These are phyloP conservation scores for Microdochium nivale DNA, from an alignment of 2,329 filamentous ascomycete species.

Conservation along the genomic window DNA sequence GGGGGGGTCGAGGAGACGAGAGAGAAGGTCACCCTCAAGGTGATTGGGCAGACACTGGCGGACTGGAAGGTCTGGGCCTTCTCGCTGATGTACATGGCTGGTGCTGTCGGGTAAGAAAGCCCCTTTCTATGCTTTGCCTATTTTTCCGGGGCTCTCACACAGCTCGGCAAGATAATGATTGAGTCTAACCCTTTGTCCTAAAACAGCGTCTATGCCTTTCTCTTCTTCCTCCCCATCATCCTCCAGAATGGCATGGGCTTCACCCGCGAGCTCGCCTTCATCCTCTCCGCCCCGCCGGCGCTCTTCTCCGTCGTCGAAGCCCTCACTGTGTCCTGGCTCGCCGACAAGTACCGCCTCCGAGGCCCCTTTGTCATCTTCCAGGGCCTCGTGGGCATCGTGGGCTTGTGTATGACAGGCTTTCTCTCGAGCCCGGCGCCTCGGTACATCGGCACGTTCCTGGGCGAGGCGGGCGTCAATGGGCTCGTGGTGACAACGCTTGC, in stretches of 20 bases:
- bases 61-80: slow-evolving; percentile 14
- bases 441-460: slow-evolving; percentile 20
- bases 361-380: slow-evolving; percentile 11
- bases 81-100: slow-evolving; percentile 12
- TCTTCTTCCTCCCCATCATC: slow-evolving; percentile 15
- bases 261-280: slow-evolving; percentile 14
- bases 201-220: slow-evolving; percentile 25
- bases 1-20: slow-evolving; percentile 9
- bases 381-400: slow-evolving; percentile 10
- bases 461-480: slow-evolving; percentile 18
- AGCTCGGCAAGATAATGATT: too few species aligned
- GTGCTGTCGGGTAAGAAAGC: slow-evolving; percentile 6
- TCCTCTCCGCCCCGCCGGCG: slow-evolving; percentile 26
- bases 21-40: slow-evolving; percentile 8
- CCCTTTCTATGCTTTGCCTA: slow-evolving; percentile 41
- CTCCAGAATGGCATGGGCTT: slow-evolving; percentile 11
- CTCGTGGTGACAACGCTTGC: slow-evolving; percentile 20
- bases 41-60: slow-evolving; percentile 8
- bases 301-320: slow-evolving; percentile 22
- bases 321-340: slow-evolving; percentile 20
- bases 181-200: too few species aligned
- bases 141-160: slow-evolving; percentile 30
- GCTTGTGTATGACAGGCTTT: slow-evolving; percentile 14
- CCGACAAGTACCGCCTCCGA: slow-evolving; percentile 18
- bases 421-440: slow-evolving; percentile 8